Base-by-base conservation (phyloP, 306 rosid species). In the Prunus fruticosa region DNA sequence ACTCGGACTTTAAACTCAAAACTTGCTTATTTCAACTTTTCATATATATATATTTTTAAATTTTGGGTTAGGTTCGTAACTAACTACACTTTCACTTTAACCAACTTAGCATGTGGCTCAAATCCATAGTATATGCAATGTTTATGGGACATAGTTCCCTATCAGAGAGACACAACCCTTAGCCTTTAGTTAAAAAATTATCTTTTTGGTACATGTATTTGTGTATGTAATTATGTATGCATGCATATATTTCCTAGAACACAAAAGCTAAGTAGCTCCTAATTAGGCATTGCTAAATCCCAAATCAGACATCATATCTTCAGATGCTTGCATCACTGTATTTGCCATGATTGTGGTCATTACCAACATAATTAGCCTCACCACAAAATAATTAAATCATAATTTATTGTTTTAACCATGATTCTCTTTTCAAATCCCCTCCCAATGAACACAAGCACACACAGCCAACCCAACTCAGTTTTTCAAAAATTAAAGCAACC, bases 401-500 rank as follows among this genome's bases (percentile, higher is more conserved):
- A n/a, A 1, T 72, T 38, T 32, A 54, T 30, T 53, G 49, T 57
- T 72, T 20, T 38, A 16, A 56, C 57, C 22, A 56, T 38, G 50
- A n/a, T 11, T 20, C 16, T 12, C 53, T 34, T 65, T 19, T 9
- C 30, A 34, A 71, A 14, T 58, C 14, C 53, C 51, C 66, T 75
- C 51, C 61, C 60, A 18, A 27, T 69, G 25, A 69, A 50, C 22
- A 49, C 61, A 69, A 19, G 18, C 73, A 69, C n/a, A 4, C 23
- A 28, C 8, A 69, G 74, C 57, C 74, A 76, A 69, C 67, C 57
- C 74, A 76, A 76, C 57, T 19, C 23, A 49, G 19, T 13, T 14
- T 58, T 56, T 4, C 28, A 58, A 23, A 23, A 58, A 58, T 23
- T 58, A 16, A 54, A 18, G 10, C 27, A 54, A 54, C 38, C 10